Conservation (phyloP, 1,139 yeast species). For the Debaryomyces udenii region DNA sequence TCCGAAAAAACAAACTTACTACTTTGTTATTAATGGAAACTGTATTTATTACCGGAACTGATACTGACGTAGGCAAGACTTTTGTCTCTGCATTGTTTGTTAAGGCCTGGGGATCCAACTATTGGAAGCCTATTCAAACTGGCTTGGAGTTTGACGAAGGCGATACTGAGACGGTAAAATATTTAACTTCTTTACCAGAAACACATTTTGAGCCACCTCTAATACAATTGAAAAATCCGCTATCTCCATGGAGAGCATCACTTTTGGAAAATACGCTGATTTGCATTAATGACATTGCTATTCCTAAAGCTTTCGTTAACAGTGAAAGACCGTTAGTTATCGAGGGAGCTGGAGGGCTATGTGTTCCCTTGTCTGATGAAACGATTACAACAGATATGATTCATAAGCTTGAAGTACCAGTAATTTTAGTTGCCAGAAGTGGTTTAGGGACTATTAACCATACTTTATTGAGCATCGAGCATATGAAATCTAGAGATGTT, state of each 20-base stretch:
- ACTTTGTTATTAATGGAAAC: not conserved
- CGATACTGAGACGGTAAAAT: slow-evolving; percentile 24
- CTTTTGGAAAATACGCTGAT: slow-evolving; percentile 19
- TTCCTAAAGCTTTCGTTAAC: slow-evolving; percentile 17
- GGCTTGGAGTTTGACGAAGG: slow-evolving; percentile 29
- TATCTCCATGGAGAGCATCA: slow-evolving; percentile 32
- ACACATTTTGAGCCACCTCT: slow-evolving; percentile 17
- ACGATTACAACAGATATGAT: slow-evolving; percentile 27
- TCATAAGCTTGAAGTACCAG: slow-evolving; percentile 19
- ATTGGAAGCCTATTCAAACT: slow-evolving; percentile 36
- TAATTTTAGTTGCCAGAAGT: slow-evolving; percentile 30
- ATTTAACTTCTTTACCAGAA: slow-evolving; percentile 15
- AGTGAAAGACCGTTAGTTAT: slow-evolving; percentile 20
- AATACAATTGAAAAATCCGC: slow-evolving; percentile 22
- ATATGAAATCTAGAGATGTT: slow-evolving; percentile 19
- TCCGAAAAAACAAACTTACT: not conserved
- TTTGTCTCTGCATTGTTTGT: slow-evolving; percentile 28
- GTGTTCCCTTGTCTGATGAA: slow-evolving; percentile 27
- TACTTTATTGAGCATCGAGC: slow-evolving; percentile 28
- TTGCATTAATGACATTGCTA: slow-evolving; percentile 13
- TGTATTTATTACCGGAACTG: slow-evolving; percentile 33
- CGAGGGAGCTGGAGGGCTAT: slow-evolving; percentile 37
- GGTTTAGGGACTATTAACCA: slow-evolving; percentile 34
- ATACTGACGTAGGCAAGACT: slow-evolving; percentile 35
- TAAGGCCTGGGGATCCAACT: slow-evolving; percentile 26